Base-by-base conservation (phyloP, 192 early-diverging fungal species). In the Lobulomyces angularis region DNA sequence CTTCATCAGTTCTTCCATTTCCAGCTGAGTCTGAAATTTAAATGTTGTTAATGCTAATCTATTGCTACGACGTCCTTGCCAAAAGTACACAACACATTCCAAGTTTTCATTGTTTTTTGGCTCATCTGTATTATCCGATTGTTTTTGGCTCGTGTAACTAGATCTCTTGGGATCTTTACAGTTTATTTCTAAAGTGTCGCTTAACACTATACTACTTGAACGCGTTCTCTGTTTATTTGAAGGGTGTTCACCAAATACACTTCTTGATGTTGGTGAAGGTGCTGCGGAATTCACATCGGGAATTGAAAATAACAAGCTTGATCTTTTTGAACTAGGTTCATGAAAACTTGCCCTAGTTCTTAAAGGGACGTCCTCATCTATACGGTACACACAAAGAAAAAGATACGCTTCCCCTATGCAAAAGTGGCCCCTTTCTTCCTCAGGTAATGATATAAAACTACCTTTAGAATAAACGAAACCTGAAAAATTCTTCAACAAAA, bases 71-170 rank as follows among this genome's bases (percentile, higher is more conserved):
- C 41, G 24, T 6, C 71, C 67, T 29, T 64, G 57, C 67, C 63
- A 67, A 53, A 67, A 74, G 50, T 74, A 74, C 6, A 72, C 64
- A 4, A 74, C 58, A 37, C 71, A 74, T 37, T 68, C 64, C 9
- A 69, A 38, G 6, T n/a, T 19, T 8, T 26, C 7, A n/a, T n/a
- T n/a, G n/a, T n/a, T n/a, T n/a, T n/a, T n/a, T 38, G 6, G 37
- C n/a, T 6, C 30, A n/a, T 41, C 18, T 43, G 43, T n/a, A 26
- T 12, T 11, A 26, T 21, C 31, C 11, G 38, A 12, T 22, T 11
- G 25, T 12, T 32, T 26, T 12, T 12, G 12, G 31, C 11, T 12
- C 12, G 42, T 23, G 12, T 7, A 24, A 8, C 36, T 30, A 29
- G 42, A 12, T 8, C 19, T 29, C 7, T 33, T 11, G 18, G 6